Conservation (phyloP, 2,329 filamentous ascomycete species). For the Aspergillus sergii region DNA sequence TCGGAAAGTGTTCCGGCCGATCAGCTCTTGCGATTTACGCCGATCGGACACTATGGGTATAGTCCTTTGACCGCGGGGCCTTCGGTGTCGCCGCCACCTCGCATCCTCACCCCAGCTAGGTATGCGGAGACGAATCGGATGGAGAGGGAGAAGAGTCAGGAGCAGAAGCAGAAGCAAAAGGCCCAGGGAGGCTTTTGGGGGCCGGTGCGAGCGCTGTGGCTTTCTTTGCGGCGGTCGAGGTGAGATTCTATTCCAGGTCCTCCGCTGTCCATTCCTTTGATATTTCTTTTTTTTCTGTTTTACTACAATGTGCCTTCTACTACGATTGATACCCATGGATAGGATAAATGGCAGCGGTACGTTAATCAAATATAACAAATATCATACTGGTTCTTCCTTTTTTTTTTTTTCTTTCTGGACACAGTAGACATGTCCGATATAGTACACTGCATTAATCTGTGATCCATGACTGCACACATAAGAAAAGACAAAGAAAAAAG, state of each 20-base stretch:
- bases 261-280: neutral
- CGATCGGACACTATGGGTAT: conserved; percentile 16
- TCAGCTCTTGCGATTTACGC: conserved; percentile 4
- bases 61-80: neutral
- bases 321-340: conserved; percentile 3
- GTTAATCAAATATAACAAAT: neutral
- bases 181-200: neutral
- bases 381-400: neutral
- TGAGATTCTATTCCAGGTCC: neutral
- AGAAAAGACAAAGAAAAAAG: neutral
- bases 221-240: conserved; percentile 6
- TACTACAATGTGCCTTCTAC: neutral
- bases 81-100: conserved; percentile 13
- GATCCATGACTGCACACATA: conserved; percentile 2
- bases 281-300: too few species aligned
- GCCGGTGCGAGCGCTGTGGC: conserved; percentile 13
- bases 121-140: conserved; percentile 14
- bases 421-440: neutral
- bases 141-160: neutral
- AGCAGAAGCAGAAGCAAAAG: conserved; percentile 3
- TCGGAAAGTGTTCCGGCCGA: neutral
- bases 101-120: conserved; percentile 16
- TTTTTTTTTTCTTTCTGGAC: neutral
- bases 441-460: conserved; percentile 1
- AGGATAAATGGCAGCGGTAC: neutral